phyloP scores from a whole-genome alignment of 1,284 basidiomycete genomes.

The Moesziomyces sp. region DNA sequence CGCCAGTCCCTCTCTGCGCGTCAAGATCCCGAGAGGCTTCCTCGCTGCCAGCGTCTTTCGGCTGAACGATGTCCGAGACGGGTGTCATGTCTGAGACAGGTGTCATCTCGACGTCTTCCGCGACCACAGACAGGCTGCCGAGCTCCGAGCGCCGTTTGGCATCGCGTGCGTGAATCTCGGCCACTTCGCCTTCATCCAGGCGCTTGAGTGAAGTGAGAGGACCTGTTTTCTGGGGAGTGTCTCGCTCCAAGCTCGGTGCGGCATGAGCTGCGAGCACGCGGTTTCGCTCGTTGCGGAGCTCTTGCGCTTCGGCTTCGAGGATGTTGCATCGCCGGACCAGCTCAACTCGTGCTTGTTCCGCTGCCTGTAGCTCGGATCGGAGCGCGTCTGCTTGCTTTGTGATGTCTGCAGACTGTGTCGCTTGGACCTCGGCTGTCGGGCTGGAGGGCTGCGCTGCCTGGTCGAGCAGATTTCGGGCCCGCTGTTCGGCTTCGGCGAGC shows the following conservation, averaged over 20 bases:
- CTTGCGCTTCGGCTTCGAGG: constrained; percentile 28
- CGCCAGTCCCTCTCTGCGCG: background rate
- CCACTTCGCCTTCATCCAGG: constrained; percentile 28
- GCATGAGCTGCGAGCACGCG: background rate
- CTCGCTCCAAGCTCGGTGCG: background rate
- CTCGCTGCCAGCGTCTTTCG: constrained; percentile 13
- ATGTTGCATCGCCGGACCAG: constrained; percentile 17
- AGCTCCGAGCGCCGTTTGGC: constrained; percentile 23
- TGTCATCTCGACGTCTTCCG: constrained; percentile 23
- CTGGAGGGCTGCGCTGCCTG: constrained; percentile 8
- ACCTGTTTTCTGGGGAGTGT: background rate
- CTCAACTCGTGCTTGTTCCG: constrained; percentile 13
- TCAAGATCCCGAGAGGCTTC: constrained; percentile 3
- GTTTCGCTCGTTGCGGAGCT: constrained; percentile 28
- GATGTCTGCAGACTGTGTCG: background rate
- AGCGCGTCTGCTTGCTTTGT: constrained; percentile 13
- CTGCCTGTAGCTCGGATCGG: constrained; percentile 9
- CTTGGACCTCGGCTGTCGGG: background rate
- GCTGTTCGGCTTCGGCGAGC: constrained; percentile 27
- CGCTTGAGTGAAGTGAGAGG: constrained; percentile 20
- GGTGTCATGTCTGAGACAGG: constrained; percentile 16
- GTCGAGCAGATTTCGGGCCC: constrained; percentile 26
- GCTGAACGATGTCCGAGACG: constrained; percentile 9
- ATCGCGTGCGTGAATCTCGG: constrained; percentile 35
- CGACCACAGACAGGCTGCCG: constrained; percentile 25